Percentiles rank a stretch among this genome's conserved stretches.
These are phyloP conservation scores for Eimeria tenella DNA, from an alignment of 169 alveolate species.

Conservation along the genomic window DNA sequence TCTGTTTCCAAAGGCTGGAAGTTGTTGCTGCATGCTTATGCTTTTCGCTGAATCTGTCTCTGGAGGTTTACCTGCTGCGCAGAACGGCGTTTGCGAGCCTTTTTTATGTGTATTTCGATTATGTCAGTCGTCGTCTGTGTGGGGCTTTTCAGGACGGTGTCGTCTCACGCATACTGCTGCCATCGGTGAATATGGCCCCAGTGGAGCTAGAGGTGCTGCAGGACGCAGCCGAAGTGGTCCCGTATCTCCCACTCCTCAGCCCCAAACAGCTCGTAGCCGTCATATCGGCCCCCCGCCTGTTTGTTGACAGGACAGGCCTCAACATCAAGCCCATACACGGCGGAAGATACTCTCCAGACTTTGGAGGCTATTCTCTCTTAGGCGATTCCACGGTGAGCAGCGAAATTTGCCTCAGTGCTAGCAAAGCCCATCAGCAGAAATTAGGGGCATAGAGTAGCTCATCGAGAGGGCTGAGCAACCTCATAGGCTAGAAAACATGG, in stretches of 20 bases:
- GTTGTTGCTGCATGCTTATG: neutral
- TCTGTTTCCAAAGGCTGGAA: neutral
- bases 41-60: neutral
- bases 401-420: neutral
- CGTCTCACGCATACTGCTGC: conserved; percentile 80
- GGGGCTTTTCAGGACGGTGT: conserved; percentile 66
- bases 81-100: neutral
- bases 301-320: conserved; percentile 90
- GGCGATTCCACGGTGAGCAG: conserved; percentile 76
- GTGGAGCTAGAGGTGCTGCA: conserved; percentile 86
- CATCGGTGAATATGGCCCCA: conserved; percentile 75
- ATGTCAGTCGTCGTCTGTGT: neutral
- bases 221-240: conserved; percentile 78
- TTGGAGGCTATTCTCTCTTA: conserved; percentile 84
- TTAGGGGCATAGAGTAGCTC: too few relatives aligned
- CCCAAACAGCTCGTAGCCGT: conserved; percentile 81
- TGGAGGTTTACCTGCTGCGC: too few relatives aligned
- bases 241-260: conserved; percentile 79
- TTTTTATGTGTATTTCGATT: neutral
- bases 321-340: conserved; percentile 85
- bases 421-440: too few relatives aligned
- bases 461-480: too few relatives aligned
- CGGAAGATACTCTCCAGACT: conserved; percentile 83
- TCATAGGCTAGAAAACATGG: too few relatives aligned
- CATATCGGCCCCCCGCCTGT: conserved; percentile 87